Evolutionary conservation across 192 early-diverging fungal genomes (phyloP).

Genomic region (Paraglomus brasilianum): DNA sequence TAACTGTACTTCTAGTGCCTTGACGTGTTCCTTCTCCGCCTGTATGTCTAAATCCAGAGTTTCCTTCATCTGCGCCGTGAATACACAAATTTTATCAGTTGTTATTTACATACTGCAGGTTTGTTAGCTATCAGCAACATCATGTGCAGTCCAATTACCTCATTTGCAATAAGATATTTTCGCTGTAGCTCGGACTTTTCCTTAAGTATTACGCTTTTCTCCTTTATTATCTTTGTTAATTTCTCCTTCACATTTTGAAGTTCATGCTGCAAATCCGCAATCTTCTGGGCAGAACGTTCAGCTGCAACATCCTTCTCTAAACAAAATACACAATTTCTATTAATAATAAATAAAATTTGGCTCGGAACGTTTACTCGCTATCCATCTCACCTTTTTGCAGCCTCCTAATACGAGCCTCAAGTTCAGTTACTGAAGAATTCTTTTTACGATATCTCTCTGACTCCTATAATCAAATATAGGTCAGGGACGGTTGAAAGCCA

Average conservation of each 20-base stretch:
- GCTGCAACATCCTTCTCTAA: conserved; percentile 17
- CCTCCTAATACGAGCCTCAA: conserved; percentile 12
- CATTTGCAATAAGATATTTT: conserved; percentile 13
- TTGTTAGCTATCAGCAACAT: neutral
- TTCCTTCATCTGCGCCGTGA: conserved; percentile 12
- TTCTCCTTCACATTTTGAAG: conserved; percentile 21
- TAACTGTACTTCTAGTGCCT: conserved; percentile 29
- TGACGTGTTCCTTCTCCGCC: conserved; percentile 24
- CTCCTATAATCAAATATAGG: conserved; percentile 6
- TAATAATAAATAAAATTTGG: no score
- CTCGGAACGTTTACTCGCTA: no score
- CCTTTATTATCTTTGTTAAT: conserved; percentile 12
- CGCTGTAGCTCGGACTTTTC: conserved; percentile 15
- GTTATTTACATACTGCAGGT: no score
- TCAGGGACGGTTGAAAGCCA: neutral
- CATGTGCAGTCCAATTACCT: conserved; percentile 1
- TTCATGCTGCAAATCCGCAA: conserved; percentile 18
- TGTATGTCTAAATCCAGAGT: conserved; percentile 16
- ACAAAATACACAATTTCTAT: neutral
- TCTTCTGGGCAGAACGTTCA: conserved; percentile 20
- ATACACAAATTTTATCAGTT: no score
- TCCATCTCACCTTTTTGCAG: conserved; percentile 23
- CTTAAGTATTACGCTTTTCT: conserved; percentile 10
- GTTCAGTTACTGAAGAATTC: conserved; percentile 5
- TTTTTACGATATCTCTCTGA: conserved; percentile 11